These are phyloP conservation scores for Phytophthora foliorum DNA, from an alignment of 352 stramenopile genomes.

Conservation along the genomic window DNA sequence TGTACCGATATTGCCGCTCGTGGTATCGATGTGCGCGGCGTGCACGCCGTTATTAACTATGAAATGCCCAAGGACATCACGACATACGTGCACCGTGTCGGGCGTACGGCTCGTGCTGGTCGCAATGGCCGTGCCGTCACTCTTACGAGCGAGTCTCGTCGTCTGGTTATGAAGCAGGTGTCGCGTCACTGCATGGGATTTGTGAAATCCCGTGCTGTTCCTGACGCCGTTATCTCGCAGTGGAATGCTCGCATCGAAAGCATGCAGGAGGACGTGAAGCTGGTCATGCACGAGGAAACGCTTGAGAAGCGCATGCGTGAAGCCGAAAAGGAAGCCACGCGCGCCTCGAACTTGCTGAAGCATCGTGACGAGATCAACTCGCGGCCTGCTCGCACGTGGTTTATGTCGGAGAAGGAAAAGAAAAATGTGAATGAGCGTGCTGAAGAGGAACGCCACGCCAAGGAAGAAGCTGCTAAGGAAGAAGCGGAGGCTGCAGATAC, in stretches of 20 bases:
- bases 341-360: slow-evolving; percentile 91
- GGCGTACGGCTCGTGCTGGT: slow-evolving; percentile 97
- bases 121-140: slow-evolving; percentile 92
- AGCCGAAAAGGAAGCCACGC: slow-evolving; percentile 90
- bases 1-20: slow-evolving; percentile 99
- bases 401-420: slow-evolving; percentile 93
- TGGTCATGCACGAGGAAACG: slow-evolving; percentile 89
- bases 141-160: slow-evolving; percentile 90
- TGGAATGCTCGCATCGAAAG: slow-evolving; percentile 88
- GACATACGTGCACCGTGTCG: slow-evolving; percentile 99
- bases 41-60: slow-evolving; percentile 99
- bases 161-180: slow-evolving; percentile 96
- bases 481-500: slow-evolving; percentile 41
- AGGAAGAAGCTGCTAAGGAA: slow-evolving; percentile 49
- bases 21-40: slow-evolving; percentile 98
- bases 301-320: slow-evolving; percentile 92
- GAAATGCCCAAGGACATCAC: slow-evolving; percentile 99
- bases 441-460: slow-evolving; percentile 69
- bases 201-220: slow-evolving; percentile 92
- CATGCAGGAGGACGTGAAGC: slow-evolving; percentile 83
- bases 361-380: slow-evolving; percentile 93
- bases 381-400: slow-evolving; percentile 93
- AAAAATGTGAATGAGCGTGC: slow-evolving; percentile 79
- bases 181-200: slow-evolving; percentile 90
- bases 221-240: slow-evolving; percentile 88